Evolutionary conservation across 345 rosid species (phyloP).

Genomic region (Odontarrhena argentea): DNA sequence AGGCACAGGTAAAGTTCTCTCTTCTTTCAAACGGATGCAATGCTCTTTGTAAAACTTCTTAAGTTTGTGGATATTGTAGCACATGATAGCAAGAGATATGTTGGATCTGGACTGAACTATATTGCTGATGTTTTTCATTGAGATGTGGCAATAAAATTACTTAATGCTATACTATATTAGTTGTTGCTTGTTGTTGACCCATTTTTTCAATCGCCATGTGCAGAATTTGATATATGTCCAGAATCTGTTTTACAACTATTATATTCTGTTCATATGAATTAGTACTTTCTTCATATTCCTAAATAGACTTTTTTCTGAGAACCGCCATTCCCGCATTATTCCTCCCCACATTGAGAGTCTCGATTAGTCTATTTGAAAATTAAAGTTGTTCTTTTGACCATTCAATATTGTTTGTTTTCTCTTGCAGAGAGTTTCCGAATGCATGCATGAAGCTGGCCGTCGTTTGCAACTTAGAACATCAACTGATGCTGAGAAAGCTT

Average conservation of each 20-base stretch:
- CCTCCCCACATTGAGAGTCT: too few species aligned
- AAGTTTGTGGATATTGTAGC: constrained; percentile 23
- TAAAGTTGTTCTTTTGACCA: constrained; percentile 2
- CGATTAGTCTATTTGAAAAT: neutral
- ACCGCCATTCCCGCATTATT: too few species aligned
- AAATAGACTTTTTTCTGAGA: constrained; percentile 3
- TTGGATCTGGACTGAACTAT: constrained; percentile 24
- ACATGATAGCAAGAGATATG: constrained; percentile 18
- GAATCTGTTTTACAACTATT: constrained; percentile 13
- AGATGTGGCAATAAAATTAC: constrained; percentile 13
- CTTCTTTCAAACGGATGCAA: constrained; percentile 6
- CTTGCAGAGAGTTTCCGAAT: constrained; percentile 78
- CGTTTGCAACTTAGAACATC: constrained; percentile 54
- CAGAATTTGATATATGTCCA: constrained; percentile 12
- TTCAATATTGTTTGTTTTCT: constrained; percentile 16
- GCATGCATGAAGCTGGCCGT: constrained; percentile 55
- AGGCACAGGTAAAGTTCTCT: constrained; percentile 69
- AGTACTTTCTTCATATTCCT: constrained; percentile 2
- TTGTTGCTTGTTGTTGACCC: constrained; percentile 24
- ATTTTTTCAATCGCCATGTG: constrained; percentile 3
- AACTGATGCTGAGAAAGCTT: constrained; percentile 57
- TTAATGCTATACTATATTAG: constrained; percentile 14
- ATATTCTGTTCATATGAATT: neutral
- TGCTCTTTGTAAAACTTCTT: constrained; percentile 26
- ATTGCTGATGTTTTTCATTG: constrained; percentile 12